Evolutionary conservation across 1,284 basidiomycete species (phyloP).

Genomic region (Rhodotorula sp.): DNA sequence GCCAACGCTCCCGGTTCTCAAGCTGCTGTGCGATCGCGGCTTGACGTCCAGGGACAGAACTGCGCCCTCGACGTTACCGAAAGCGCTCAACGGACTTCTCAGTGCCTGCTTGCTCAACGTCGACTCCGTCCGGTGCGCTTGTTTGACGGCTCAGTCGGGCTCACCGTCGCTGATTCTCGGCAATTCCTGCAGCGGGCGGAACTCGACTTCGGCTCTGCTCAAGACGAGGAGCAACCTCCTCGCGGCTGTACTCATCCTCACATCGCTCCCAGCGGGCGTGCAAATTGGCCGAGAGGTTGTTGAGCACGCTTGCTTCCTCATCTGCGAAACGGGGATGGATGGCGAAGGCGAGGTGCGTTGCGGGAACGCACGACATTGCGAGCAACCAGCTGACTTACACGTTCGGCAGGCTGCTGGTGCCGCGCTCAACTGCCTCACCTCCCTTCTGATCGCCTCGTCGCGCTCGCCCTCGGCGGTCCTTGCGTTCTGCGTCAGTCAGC

Average conservation of each 20-base stretch:
- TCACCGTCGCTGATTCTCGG: slow-evolving; percentile 9
- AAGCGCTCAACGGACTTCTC: slow-evolving; percentile 76
- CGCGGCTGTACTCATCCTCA: slow-evolving; percentile 80
- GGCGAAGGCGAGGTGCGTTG: slow-evolving; percentile 66
- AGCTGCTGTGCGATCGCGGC: slow-evolving; percentile 63
- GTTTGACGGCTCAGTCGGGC: neutral
- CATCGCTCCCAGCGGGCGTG: slow-evolving; percentile 68
- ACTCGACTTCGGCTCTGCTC: slow-evolving; percentile 71
- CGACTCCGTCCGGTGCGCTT: slow-evolving; percentile 81
- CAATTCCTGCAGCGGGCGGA: slow-evolving; percentile 63
- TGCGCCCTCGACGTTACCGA: slow-evolving; percentile 38
- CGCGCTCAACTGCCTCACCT: slow-evolving; percentile 83
- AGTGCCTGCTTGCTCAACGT: slow-evolving; percentile 82
- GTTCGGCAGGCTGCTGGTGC: slow-evolving; percentile 67
- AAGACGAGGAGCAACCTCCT: slow-evolving; percentile 91
- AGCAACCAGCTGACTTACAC: neutral
- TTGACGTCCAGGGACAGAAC: slow-evolving; percentile 25
- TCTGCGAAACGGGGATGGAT: slow-evolving; percentile 69
- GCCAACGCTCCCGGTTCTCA: slow-evolving; percentile 74
- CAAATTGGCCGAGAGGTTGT: slow-evolving; percentile 73
- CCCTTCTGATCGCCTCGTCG: slow-evolving; percentile 67
- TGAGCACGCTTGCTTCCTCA: slow-evolving; percentile 80
- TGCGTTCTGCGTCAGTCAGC: slow-evolving; percentile 67
- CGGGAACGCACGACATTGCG: too few species aligned
- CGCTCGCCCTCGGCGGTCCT: slow-evolving; percentile 60